Evolutionary conservation across 495 filamentous ascomycete species (phyloP).

Genomic region (Penicillium longicatenatum): DNA sequence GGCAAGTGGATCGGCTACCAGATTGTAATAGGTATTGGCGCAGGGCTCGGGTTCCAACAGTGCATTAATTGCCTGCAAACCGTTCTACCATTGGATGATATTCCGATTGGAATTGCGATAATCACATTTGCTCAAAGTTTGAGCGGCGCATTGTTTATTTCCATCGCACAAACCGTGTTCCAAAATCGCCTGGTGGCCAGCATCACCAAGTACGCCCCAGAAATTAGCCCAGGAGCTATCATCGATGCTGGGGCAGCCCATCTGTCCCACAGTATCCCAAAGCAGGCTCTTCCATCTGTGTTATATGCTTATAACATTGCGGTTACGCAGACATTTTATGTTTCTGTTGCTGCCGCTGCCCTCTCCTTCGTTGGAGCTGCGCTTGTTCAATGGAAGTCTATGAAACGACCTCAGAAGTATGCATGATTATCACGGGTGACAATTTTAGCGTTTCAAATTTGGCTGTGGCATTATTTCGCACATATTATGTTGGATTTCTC

Average conservation of each 20-base stretch:
- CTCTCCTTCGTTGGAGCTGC: conserved; percentile 61
- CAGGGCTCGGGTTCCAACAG: conserved; percentile 70
- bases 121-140: conserved; percentile 74
- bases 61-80: conserved; percentile 70
- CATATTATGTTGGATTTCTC: neutral
- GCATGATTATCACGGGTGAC: neutral
- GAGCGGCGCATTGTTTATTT: conserved; percentile 73
- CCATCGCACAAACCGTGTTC: conserved; percentile 77
- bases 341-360: conserved; percentile 61
- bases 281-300: conserved; percentile 54
- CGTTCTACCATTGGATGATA: conserved; percentile 59
- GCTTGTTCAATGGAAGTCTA: conserved; percentile 74
- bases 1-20: conserved; percentile 77
- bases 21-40: conserved; percentile 65
- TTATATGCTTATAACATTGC: conserved; percentile 71
- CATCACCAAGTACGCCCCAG: conserved; percentile 52
- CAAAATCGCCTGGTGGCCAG: conserved; percentile 65
- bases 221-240: conserved; percentile 52
- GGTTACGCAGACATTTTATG: conserved; percentile 66
- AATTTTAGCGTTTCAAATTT: neutral
- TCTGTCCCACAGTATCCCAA: conserved; percentile 51
- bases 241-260: conserved; percentile 67
- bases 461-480: neutral
- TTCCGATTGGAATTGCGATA: conserved; percentile 66
- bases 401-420: conserved; percentile 42